These are phyloP conservation scores for Suhomyces canberraensis DNA, from an alignment of 805 yeast genomes.

Conservation along the genomic window DNA sequence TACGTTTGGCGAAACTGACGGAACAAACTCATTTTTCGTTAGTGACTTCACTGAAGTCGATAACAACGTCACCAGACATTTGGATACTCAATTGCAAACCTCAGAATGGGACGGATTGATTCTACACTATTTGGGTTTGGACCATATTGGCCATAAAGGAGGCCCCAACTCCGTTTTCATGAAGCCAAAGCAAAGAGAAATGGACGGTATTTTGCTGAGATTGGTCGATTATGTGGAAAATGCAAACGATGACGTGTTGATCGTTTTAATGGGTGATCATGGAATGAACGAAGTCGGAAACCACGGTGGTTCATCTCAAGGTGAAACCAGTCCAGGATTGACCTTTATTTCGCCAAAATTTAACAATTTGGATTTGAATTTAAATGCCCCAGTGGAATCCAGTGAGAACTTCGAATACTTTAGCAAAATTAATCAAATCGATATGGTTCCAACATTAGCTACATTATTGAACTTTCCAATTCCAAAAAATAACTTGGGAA, in stretches of 20 bases:
- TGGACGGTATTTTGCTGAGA: slow-evolving; percentile 65
- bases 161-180: slow-evolving; percentile 82
- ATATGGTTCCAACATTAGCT: slow-evolving; percentile 68
- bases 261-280: slow-evolving; percentile 86
- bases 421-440: slow-evolving; percentile 58
- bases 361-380: slow-evolving; percentile 10
- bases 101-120: slow-evolving; percentile 79
- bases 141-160: slow-evolving; percentile 97
- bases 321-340: slow-evolving; percentile 89
- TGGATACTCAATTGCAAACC: slow-evolving; percentile 52
- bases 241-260: slow-evolving; percentile 44
- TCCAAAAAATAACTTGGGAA: slow-evolving; percentile 74
- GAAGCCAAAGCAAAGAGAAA: slow-evolving; percentile 79
- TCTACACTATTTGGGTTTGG: slow-evolving; percentile 88
- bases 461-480: slow-evolving; percentile 60
- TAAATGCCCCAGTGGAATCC: slow-evolving; percentile 34
- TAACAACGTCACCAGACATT: slow-evolving; percentile 84
- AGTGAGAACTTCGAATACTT: slow-evolving; percentile 53
- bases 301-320: slow-evolving; percentile 92
- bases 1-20: slow-evolving; percentile 65
- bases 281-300: slow-evolving; percentile 96
- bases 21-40: slow-evolving; percentile 91
- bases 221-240: slow-evolving; percentile 39
- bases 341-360: slow-evolving; percentile 66
- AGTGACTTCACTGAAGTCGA: slow-evolving; percentile 95